These are phyloP conservation scores for Obelidium mucronatum DNA, from an alignment of 192 early-diverging fungal genomes.

Conservation along the genomic window DNA sequence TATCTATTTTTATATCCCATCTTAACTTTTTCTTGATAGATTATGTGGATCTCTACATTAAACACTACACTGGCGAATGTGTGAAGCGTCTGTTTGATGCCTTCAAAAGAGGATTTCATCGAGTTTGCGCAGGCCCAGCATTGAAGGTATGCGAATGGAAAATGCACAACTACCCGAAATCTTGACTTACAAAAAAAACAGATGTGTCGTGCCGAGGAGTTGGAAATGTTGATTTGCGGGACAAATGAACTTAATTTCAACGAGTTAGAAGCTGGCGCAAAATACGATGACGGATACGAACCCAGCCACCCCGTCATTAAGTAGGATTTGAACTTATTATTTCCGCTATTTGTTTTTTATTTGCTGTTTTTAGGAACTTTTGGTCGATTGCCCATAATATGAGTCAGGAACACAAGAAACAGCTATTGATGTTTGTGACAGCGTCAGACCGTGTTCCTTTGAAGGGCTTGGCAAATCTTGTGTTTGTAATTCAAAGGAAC, in stretches of 20 bases:
- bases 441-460: slow-evolving; percentile 89
- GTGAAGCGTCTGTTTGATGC: slow-evolving; percentile 57
- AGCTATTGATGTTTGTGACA: slow-evolving; percentile 89
- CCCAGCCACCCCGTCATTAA: slow-evolving; percentile 69
- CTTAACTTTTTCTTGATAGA: slow-evolving; percentile 16
- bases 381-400: slow-evolving; percentile 83
- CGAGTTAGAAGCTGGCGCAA: slow-evolving; percentile 73
- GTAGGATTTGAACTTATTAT: slow-evolving; percentile 38
- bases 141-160: no score
- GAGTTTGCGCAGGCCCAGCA: slow-evolving; percentile 59
- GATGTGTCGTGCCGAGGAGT: slow-evolving; percentile 73
- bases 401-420: slow-evolving; percentile 67
- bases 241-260: slow-evolving; percentile 67
- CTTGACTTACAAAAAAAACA: no score
- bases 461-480: slow-evolving; percentile 76
- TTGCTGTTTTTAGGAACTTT: slow-evolving; percentile 64
- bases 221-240: slow-evolving; percentile 79
- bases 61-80: slow-evolving; percentile 48
- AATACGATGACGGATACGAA: slow-evolving; percentile 88
- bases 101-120: slow-evolving; percentile 57
- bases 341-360: not conserved
- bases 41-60: slow-evolving; percentile 61
- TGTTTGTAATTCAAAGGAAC: slow-evolving; percentile 96
- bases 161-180: no score
- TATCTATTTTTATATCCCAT: not conserved